phyloP scores from a whole-genome alignment of 2,329 filamentous ascomycete species.

The Clonostachys sp. region DNA sequence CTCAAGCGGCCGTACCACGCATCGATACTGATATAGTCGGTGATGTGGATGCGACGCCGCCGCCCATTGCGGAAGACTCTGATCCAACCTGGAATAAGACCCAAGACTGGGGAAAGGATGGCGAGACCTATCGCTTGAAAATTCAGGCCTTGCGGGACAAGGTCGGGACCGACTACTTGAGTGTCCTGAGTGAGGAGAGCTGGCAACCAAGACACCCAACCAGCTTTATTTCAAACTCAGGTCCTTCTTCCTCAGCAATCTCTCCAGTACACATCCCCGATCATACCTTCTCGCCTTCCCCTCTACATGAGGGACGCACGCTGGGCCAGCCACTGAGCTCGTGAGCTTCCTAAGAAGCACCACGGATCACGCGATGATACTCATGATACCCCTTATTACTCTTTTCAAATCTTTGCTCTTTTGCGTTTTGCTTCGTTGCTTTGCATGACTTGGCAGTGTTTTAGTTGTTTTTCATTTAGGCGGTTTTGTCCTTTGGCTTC shows the following conservation, averaged over 20 bases:
- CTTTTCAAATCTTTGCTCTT: background rate
- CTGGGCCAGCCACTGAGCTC: conserved; percentile 28
- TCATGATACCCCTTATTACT: conserved; percentile 9
- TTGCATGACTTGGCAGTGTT: no score
- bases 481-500: no score
- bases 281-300: conserved; percentile 29
- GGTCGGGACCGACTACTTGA: conserved; percentile 84
- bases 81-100: conserved; percentile 29
- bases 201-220: conserved; percentile 39
- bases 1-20: background rate
- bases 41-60: background rate
- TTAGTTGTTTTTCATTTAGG: no score
- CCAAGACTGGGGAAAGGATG: conserved; percentile 61
- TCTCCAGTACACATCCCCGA: conserved; percentile 21
- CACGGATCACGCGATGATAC: conserved; percentile 9
- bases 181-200: conserved; percentile 74
- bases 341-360: background rate
- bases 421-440: background rate
- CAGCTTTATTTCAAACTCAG: conserved; percentile 15
- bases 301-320: conserved; percentile 48
- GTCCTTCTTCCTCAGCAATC: conserved; percentile 4
- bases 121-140: conserved; percentile 80
- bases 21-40: conserved; percentile 5
- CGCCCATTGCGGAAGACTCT: conserved; percentile 3
- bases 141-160: conserved; percentile 82